Evolutionary conservation across 192 early-diverging fungal genomes (phyloP).

Genomic region (Coemansia pectinata): DNA sequence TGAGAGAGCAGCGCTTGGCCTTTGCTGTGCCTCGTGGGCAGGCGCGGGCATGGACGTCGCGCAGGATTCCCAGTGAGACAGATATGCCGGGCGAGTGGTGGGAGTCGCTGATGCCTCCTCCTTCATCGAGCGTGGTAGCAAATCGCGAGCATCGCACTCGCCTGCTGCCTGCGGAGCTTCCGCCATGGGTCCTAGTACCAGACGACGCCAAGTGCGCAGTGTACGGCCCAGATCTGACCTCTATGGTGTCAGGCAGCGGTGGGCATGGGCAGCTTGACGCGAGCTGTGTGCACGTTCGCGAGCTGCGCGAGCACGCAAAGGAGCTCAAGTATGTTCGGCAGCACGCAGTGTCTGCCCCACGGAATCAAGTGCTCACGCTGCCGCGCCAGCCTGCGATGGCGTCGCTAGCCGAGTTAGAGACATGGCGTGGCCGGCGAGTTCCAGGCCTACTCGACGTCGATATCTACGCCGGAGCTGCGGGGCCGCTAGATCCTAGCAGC

Average conservation of each 20-base stretch:
- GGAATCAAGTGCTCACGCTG: conserved; percentile 13
- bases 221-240: conserved; percentile 20
- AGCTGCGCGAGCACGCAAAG: conserved; percentile 38
- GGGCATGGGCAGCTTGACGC: conserved; percentile 16
- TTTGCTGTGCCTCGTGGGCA: conserved; percentile 18
- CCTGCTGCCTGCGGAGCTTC: conserved; percentile 30
- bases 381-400: conserved; percentile 2
- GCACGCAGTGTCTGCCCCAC: conserved; percentile 18
- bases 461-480: conserved; percentile 16
- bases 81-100: conserved; percentile 40
- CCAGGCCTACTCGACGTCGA: conserved; percentile 32
- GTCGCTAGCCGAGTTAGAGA: conserved; percentile 23
- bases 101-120: conserved; percentile 50
- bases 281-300: conserved; percentile 34
- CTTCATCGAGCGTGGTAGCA: background rate
- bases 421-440: conserved; percentile 44
- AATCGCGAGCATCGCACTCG: conserved; percentile 22
- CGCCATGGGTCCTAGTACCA: conserved; percentile 29
- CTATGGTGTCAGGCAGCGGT: background rate
- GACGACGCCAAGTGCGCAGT: conserved; percentile 42
- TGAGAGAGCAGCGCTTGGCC: conserved; percentile 40
- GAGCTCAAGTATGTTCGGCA: conserved; percentile 42
- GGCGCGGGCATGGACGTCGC: conserved; percentile 22
- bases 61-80: conserved; percentile 17
- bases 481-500: conserved; percentile 17